These are phyloP conservation scores for Dioszegia hungarica DNA, from an alignment of 768 basidiomycete genomes.

Conservation along the genomic window DNA sequence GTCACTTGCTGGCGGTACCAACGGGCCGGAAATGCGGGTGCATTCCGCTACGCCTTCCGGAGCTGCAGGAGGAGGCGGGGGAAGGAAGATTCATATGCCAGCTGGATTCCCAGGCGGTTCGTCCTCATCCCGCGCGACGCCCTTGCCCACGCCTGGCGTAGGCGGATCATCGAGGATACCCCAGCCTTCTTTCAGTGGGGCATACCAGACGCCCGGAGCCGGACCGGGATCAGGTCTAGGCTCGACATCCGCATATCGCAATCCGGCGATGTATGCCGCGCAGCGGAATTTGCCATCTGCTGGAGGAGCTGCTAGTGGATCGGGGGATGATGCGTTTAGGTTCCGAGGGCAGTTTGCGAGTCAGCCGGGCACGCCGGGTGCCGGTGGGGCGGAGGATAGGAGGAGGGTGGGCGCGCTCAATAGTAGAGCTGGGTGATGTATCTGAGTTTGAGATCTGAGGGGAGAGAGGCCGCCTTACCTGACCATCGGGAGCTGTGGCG, in stretches of 20 bases:
- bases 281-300: conserved; percentile 2
- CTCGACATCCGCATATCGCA: conserved; percentile 2
- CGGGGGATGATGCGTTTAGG: conserved; percentile 27
- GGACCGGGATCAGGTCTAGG: not conserved
- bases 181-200: not conserved
- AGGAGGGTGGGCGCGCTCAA: conserved; percentile 17
- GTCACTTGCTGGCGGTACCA: not conserved
- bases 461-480: no score
- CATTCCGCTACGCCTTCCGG: not conserved
- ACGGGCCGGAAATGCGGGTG: not conserved
- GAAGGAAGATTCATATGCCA: conserved; percentile 26
- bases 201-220: not conserved
- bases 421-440: conserved; percentile 11
- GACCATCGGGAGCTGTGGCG: no score
- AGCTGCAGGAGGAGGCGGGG: not conserved
- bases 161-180: not conserved
- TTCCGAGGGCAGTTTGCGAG: conserved; percentile 42
- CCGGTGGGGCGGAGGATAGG: not conserved
- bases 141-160: not conserved
- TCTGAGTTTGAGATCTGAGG: no score
- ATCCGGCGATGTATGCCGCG: conserved; percentile 6
- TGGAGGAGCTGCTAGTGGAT: not conserved
- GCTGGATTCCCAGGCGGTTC: conserved; percentile 18
- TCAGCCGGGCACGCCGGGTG: conserved; percentile 31
- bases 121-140: not conserved